Percentiles rank a stretch among this genome's conserved stretches.
Evolutionary conservation across 2,329 filamentous ascomycete species (phyloP).

Genomic region (Pleomassaria siparia): DNA sequence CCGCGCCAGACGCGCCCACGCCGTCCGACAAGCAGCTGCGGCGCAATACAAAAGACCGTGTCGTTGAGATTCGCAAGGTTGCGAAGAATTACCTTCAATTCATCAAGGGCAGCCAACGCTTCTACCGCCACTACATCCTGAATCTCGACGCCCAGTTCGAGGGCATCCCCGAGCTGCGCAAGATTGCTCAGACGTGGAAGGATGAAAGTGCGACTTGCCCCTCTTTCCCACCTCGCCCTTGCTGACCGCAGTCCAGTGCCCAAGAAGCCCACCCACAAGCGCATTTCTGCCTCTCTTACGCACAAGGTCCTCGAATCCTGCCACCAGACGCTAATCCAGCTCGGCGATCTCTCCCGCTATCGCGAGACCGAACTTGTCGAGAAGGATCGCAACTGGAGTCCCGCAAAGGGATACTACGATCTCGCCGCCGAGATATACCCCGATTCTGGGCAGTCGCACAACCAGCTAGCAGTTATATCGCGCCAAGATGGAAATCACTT

Average conservation of each 20-base stretch:
- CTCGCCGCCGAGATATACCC: constrained; percentile 79
- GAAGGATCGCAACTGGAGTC: constrained; percentile 75
- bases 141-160: constrained; percentile 65
- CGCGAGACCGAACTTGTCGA: constrained; percentile 70
- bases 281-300: constrained; percentile 54
- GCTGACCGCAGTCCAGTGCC: constrained; percentile 44
- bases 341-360: constrained; percentile 90
- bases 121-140: constrained; percentile 85
- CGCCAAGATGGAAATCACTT: constrained; percentile 78
- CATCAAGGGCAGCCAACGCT: constrained; percentile 82
- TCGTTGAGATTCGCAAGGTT: constrained; percentile 71
- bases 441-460: constrained; percentile 77
- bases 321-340: constrained; percentile 78
- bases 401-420: constrained; percentile 80
- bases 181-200: constrained; percentile 52
- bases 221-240: neutral
- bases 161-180: constrained; percentile 59
- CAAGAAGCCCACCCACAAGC: constrained; percentile 28
- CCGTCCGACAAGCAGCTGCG: constrained; percentile 40
- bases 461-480: constrained; percentile 87
- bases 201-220: constrained; percentile 31
- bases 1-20: constrained; percentile 10
- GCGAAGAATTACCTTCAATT: constrained; percentile 82
- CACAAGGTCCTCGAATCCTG: constrained; percentile 70
- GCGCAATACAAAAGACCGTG: constrained; percentile 54